Conservation (phyloP, 805 yeast species). For the Monosporozyma unispora region DNA sequence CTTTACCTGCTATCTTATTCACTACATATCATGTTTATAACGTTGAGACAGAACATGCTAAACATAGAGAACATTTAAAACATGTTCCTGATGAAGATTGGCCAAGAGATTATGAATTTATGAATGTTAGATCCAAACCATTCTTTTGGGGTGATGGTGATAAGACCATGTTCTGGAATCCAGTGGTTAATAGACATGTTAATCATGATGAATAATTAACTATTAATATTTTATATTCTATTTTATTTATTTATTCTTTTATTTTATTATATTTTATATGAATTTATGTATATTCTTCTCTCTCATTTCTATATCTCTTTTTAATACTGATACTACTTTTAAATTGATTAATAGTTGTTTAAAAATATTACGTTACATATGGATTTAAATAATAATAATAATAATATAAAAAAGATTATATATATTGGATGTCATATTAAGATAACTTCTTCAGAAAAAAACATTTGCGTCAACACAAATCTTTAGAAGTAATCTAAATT, state of each 20-base stretch:
- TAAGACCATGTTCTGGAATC: slow-evolving; percentile 94
- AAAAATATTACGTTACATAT: no score
- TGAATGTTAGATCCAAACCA: slow-evolving; percentile 77
- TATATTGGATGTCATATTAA: not conserved
- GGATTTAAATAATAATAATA: no score
- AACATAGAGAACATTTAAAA: slow-evolving; percentile 71
- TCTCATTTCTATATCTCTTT: not conserved
- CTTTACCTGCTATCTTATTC: slow-evolving; percentile 70
- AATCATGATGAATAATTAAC: slow-evolving; percentile 23
- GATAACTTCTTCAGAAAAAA: not conserved
- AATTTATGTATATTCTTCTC: not conserved
- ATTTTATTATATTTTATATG: no score
- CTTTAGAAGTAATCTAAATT: no score
- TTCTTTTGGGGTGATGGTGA: slow-evolving; percentile 99
- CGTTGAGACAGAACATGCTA: slow-evolving; percentile 80
- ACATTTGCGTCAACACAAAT: no score
- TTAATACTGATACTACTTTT: no score
- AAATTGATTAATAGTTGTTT: no score
- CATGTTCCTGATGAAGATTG: slow-evolving; percentile 79
- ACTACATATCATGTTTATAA: slow-evolving; percentile 74
- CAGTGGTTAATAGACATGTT: slow-evolving; percentile 81
- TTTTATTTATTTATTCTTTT: not conserved
- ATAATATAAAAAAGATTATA: not conserved
- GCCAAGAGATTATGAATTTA: slow-evolving; percentile 86
- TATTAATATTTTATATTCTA: no score